phyloP scores from a whole-genome alignment of 805 yeast species.

The Kluyveromyces dobzhanskii region DNA sequence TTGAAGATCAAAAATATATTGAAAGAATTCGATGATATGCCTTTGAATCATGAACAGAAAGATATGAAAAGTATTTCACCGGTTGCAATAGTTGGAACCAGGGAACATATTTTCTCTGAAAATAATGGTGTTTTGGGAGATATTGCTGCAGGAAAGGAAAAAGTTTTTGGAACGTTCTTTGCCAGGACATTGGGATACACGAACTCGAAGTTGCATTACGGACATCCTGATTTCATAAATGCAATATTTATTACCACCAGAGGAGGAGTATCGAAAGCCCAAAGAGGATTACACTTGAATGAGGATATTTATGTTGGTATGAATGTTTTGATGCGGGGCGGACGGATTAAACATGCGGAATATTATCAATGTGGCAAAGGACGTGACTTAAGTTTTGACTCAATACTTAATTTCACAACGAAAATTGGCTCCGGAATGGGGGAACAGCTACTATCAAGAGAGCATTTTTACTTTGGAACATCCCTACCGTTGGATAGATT shows the following conservation, averaged over 20 bases:
- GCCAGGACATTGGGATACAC: slow-evolving; percentile 75
- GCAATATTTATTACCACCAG: slow-evolving; percentile 71
- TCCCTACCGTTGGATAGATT: slow-evolving; percentile 72
- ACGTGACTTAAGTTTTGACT: slow-evolving; percentile 76
- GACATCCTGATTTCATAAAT: slow-evolving; percentile 79
- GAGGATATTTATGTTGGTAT: slow-evolving; percentile 86
- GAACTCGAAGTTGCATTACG: slow-evolving; percentile 80
- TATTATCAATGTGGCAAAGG: slow-evolving; percentile 84
- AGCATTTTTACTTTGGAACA: slow-evolving; percentile 70
- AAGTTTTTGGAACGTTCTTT: slow-evolving; percentile 77
- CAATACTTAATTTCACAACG: slow-evolving; percentile 72
- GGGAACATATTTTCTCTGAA: slow-evolving; percentile 79
- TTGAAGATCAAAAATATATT: slow-evolving; percentile 62
- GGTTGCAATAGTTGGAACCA: slow-evolving; percentile 75
- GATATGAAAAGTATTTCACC: slow-evolving; percentile 34
- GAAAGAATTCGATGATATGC: slow-evolving; percentile 63
- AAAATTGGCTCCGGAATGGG: slow-evolving; percentile 91
- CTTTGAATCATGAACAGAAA: not conserved
- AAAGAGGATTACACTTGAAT: slow-evolving; percentile 71
- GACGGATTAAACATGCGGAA: slow-evolving; percentile 77
- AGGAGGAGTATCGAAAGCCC: slow-evolving; percentile 84
- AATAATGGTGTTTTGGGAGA: slow-evolving; percentile 77
- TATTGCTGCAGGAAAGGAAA: slow-evolving; percentile 84
- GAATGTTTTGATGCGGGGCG: slow-evolving; percentile 71
- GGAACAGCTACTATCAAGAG: slow-evolving; percentile 76